Evolutionary conservation across 2,329 filamentous ascomycete species (phyloP).

Genomic region (Grosmannia huntii): DNA sequence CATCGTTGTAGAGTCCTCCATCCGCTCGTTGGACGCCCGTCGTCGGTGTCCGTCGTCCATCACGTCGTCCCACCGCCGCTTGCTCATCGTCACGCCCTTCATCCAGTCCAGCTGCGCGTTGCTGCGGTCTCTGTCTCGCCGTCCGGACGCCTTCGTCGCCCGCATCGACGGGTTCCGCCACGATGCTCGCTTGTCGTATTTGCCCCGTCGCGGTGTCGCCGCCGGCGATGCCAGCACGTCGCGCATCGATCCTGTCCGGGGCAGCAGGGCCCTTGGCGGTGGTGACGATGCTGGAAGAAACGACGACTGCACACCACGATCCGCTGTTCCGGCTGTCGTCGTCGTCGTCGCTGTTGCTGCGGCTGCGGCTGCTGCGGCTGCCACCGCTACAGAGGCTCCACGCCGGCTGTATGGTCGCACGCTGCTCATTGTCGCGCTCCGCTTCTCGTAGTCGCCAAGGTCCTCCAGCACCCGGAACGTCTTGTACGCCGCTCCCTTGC

Average conservation of each 20-base stretch:
- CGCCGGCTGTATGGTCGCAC: constrained; percentile 33
- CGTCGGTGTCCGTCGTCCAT: neutral
- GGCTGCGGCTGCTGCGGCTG: constrained; percentile 25
- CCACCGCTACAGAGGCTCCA: constrained; percentile 7
- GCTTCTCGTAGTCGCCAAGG: constrained; percentile 41
- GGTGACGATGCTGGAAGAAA: neutral
- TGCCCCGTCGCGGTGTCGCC: constrained; percentile 24
- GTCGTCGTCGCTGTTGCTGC: neutral
- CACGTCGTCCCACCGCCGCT: constrained; percentile 12
- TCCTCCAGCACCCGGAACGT: constrained; percentile 67
- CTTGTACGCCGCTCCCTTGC: constrained; percentile 74
- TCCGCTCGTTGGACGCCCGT: constrained; percentile 7
- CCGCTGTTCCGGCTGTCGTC: neutral
- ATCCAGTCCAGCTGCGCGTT: constrained; percentile 55
- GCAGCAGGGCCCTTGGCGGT: neutral
- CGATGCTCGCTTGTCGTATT: constrained; percentile 24
- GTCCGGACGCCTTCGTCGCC: constrained; percentile 28
- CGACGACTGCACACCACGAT: no score
- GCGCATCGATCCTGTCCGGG: constrained; percentile 5
- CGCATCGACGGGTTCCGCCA: constrained; percentile 50
- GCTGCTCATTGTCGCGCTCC: constrained; percentile 49
- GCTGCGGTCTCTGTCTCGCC: constrained; percentile 30
- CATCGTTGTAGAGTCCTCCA: constrained; percentile 6
- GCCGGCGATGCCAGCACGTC: constrained; percentile 19
- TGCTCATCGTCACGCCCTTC: constrained; percentile 54